A percentile compares a stretch with the other conserved stretches of the same genome.
These are phyloP conservation scores for Samsoniella hepiali DNA, from an alignment of 2,329 filamentous ascomycete species.

Conservation along the genomic window DNA sequence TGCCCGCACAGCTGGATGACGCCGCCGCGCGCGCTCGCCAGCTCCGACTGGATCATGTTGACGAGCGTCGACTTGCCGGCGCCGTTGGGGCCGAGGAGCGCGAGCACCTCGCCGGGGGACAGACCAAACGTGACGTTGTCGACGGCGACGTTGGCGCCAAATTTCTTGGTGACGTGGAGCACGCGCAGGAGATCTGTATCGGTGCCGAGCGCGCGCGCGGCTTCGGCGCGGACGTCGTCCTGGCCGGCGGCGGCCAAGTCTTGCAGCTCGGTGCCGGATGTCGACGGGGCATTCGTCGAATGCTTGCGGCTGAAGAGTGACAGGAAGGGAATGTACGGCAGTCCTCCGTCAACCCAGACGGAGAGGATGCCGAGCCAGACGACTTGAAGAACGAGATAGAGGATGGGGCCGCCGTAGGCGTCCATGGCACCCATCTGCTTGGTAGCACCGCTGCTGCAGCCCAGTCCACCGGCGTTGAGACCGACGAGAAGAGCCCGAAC, in stretches of 20 bases:
- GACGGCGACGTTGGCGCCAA: constrained; percentile 68
- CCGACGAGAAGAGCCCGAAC: constrained; percentile 68
- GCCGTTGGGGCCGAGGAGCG: constrained; percentile 79
- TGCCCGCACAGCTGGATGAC: constrained; percentile 75
- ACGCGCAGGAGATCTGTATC: constrained; percentile 64
- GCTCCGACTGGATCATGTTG: constrained; percentile 75
- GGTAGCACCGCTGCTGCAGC: constrained; percentile 63
- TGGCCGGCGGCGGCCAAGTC: constrained; percentile 23
- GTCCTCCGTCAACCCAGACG: constrained; percentile 72
- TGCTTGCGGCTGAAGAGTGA: constrained; percentile 50
- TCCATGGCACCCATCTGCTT: constrained; percentile 64
- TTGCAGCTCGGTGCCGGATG: constrained; percentile 25
- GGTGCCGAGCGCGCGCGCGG: constrained; percentile 58
- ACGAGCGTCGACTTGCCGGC: constrained; percentile 86
- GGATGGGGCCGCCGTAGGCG: constrained; percentile 71
- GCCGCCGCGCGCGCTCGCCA: constrained; percentile 60
- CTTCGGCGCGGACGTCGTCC: constrained; percentile 42
- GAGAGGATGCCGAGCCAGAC: constrained; percentile 64
- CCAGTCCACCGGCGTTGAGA: constrained; percentile 73
- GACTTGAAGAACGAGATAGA: constrained; percentile 72
- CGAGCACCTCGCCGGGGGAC: constrained; percentile 71
- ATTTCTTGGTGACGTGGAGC: constrained; percentile 70
- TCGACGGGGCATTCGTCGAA: constrained; percentile 27
- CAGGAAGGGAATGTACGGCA: constrained; percentile 16
- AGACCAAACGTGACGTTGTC: constrained; percentile 79